Conservation (phyloP, 768 basidiomycete genomes). For the Tulasnella sp. region DNA sequence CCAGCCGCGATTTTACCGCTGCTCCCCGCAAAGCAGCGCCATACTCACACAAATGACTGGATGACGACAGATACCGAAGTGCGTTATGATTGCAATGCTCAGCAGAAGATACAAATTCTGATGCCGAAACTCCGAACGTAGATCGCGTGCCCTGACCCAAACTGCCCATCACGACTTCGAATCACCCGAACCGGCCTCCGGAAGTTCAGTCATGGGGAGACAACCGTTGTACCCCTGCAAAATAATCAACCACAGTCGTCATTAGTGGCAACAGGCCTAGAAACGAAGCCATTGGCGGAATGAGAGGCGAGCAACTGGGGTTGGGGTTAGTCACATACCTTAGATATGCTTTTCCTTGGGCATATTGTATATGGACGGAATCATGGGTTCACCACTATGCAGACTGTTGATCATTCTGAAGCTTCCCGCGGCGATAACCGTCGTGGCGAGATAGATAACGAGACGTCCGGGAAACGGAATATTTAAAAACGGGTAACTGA, state of each 20-base stretch:
- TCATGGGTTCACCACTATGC: slow-evolving; percentile 28
- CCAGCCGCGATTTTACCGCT: slow-evolving; percentile 52
- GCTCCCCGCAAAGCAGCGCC: slow-evolving; percentile 57
- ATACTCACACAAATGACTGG: slow-evolving; percentile 48
- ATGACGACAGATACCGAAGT: slow-evolving; percentile 48
- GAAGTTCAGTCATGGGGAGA: slow-evolving; percentile 45
- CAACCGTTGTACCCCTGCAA: slow-evolving; percentile 37
- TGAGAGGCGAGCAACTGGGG: not conserved
- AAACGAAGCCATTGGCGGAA: not conserved
- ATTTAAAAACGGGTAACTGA: slow-evolving; percentile 79
- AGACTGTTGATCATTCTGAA: slow-evolving; percentile 52
- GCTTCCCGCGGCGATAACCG: slow-evolving; percentile 41
- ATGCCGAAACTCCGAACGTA: slow-evolving; percentile 25
- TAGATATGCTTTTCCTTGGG: not conserved
- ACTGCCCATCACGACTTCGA: slow-evolving; percentile 46
- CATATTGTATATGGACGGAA: not conserved
- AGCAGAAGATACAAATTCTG: not conserved
- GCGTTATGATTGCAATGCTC: not conserved
- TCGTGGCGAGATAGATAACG: slow-evolving; percentile 47
- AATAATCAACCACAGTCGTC: not conserved
- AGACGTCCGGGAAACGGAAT: slow-evolving; percentile 43
- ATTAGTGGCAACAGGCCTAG: not conserved
- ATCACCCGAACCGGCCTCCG: slow-evolving; percentile 42
- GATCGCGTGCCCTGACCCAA: slow-evolving; percentile 56
- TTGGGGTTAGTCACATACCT: not conserved